A percentile compares a stretch with the other conserved stretches of the same genome.
Conservation (phyloP, 1,284 basidiomycete genomes). For the Sanghuangporus baumii region DNA sequence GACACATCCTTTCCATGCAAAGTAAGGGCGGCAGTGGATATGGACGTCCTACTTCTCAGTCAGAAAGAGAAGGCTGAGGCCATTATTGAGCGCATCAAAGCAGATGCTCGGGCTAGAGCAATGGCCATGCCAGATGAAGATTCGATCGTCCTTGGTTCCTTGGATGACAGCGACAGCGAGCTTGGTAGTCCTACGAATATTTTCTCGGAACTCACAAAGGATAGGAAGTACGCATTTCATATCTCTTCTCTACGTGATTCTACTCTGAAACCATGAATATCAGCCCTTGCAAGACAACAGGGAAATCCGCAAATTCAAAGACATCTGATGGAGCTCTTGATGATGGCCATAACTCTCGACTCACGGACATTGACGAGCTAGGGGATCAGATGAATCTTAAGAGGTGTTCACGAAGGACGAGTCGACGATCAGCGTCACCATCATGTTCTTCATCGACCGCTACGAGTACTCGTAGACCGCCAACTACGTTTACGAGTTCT, state of each 20-base stretch:
- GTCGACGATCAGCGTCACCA: not conserved
- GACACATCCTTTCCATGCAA: constrained; percentile 35
- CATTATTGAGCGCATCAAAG: constrained; percentile 59
- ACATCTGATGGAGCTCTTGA: not conserved
- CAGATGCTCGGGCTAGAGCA: constrained; percentile 38
- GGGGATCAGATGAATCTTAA: not conserved
- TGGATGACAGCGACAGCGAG: constrained; percentile 43
- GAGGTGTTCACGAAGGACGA: not conserved
- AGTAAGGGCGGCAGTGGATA: not conserved
- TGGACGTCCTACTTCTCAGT: constrained; percentile 27
- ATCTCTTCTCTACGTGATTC: not conserved
- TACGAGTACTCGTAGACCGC: not conserved
- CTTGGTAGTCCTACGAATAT: constrained; percentile 31
- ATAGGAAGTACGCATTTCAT: constrained; percentile 20
- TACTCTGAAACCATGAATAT: not conserved
- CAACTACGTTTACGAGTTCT: not conserved
- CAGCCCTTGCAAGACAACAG: not conserved
- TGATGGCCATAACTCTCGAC: not conserved
- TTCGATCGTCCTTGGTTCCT: constrained; percentile 33
- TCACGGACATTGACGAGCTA: constrained; percentile 6
- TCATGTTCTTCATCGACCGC: not conserved
- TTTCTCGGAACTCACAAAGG: constrained; percentile 18
- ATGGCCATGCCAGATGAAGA: constrained; percentile 36
- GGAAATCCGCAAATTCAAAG: not conserved
- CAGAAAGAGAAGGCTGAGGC: constrained; percentile 44